Percentiles rank a stretch among this genome's conserved stretches.
phyloP scores from a whole-genome alignment of 805 yeast species.

The Hanseniaspora taiwanica region DNA sequence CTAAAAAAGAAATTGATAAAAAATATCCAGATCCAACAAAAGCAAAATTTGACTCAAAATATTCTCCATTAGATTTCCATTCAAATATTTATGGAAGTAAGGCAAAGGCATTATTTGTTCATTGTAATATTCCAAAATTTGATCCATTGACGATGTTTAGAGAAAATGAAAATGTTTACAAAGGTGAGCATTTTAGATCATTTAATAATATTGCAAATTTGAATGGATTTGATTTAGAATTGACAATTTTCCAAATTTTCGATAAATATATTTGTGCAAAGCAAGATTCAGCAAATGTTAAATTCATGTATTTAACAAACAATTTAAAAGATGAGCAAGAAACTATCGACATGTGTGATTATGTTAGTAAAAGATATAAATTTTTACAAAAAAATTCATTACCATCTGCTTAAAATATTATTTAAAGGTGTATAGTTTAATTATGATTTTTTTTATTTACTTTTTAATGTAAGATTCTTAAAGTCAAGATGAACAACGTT shows the following conservation, averaged over 20 bases:
- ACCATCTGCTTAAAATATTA: neutral
- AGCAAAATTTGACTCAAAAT: constrained; percentile 2
- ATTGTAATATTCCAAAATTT: constrained; percentile 29
- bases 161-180: constrained; percentile 11
- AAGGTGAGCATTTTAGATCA: constrained; percentile 10
- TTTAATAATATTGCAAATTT: constrained; percentile 1
- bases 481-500: neutral
- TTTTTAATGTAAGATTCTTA: too few relatives aligned
- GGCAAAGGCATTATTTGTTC: constrained; percentile 24
- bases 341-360: neutral
- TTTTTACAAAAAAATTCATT: neutral
- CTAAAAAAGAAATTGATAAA: constrained; percentile 9
- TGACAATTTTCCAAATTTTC: neutral
- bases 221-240: constrained; percentile 4
- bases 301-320: neutral
- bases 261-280: neutral
- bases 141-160: constrained; percentile 21
- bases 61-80: constrained; percentile 5
- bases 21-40: constrained; percentile 2
- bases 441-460: neutral
- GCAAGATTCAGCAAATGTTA: neutral
- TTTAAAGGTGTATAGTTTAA: neutral
- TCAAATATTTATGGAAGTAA: constrained; percentile 7
- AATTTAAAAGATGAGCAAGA: neutral
- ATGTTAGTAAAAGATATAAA: neutral